Evolutionary conservation across 2,329 filamentous ascomycete species (phyloP), one percentile per base, ranked within the genome.

Genomic region (Cercospora zeae-maydis): DNA sequence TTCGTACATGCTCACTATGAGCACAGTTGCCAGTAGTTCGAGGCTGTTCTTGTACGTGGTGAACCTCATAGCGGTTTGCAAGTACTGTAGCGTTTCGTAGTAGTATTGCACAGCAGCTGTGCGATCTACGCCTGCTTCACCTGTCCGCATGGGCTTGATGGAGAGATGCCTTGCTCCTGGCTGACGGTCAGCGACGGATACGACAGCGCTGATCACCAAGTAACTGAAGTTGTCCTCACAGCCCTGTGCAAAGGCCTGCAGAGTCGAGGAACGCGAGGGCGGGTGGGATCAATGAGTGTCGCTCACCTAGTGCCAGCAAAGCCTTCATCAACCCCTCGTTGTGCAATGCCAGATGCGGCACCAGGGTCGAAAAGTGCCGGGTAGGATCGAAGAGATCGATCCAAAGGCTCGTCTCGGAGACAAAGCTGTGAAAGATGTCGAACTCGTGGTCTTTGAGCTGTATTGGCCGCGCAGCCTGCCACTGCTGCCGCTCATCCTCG

Each of bases 1-100:
- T 72, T 88, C 86, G 66, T 88, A 88, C 0, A 84, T 84, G 11
- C 83, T 86, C 31, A 88, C 83, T 14, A 87, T 78, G 0, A 88
- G 75, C 0, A 84, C 81, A 0, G 85, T 88, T 0, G 83, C 82
- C 30, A 87, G 78, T 0, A 88, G 76, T 69, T 88, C 86, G 11
- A 79, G 78, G 30, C 82, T 85, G 52, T 79, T 81, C 5, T 82
- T 83, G 69, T 88, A 88, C 0, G 80, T 82, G 0, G 81, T 77
- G 66, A 84, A 85, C 10, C 82, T 79, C 73, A 88, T 81, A 0
- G 86, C 84, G 36, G 82, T 81, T 55, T 85, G 84, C 0, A 88
- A 76, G 64, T 88, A 88, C 55, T 85, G 83, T 0, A 88, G 75
- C 0, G 85, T 86, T 69, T 88, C 84, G 67, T 86, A 84, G 69